These are phyloP conservation scores for Priceomyces carsonii DNA, from an alignment of 805 yeast species.

Conservation along the genomic window DNA sequence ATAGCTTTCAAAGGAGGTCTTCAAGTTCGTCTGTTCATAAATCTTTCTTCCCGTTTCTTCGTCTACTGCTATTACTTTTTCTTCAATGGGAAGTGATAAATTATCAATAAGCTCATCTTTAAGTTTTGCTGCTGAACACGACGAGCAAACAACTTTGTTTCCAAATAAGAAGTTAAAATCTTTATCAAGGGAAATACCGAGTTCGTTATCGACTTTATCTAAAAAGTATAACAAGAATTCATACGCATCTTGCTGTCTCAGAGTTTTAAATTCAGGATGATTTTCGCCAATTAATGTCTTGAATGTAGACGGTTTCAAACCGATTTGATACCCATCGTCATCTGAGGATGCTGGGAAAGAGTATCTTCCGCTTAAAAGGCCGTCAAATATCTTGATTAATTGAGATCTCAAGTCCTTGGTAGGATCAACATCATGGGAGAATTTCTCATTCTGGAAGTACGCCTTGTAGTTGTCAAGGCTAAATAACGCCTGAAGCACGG, in stretches of 20 bases:
- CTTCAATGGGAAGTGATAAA: slow-evolving; percentile 59
- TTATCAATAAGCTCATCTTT: slow-evolving; percentile 58
- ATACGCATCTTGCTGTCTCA: slow-evolving; percentile 93
- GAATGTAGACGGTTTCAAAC: slow-evolving; percentile 75
- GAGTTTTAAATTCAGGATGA: slow-evolving; percentile 81
- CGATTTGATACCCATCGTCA: slow-evolving; percentile 62
- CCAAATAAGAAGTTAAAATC: slow-evolving; percentile 65
- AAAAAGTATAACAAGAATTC: slow-evolving; percentile 77
- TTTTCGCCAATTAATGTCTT: slow-evolving; percentile 74
- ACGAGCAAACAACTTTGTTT: slow-evolving; percentile 58
- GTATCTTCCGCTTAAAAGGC: slow-evolving; percentile 72
- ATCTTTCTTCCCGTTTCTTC: slow-evolving; percentile 46
- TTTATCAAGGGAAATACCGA: slow-evolving; percentile 49
- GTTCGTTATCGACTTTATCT: slow-evolving; percentile 57
- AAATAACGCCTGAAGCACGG: slow-evolving; percentile 74
- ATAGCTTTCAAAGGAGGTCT: slow-evolving; percentile 48
- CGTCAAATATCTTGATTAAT: slow-evolving; percentile 76
- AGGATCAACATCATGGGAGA: slow-evolving; percentile 47
- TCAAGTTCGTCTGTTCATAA: slow-evolving; percentile 52
- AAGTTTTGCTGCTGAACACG: slow-evolving; percentile 63
- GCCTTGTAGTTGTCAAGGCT: slow-evolving; percentile 38
- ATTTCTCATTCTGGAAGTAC: slow-evolving; percentile 36
- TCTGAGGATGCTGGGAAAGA: slow-evolving; percentile 52
- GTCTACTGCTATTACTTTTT: slow-evolving; percentile 34
- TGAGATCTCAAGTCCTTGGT: slow-evolving; percentile 71